These are phyloP conservation scores for Ganoderma resinaceum DNA, from an alignment of 1,284 basidiomycete genomes.

Conservation along the genomic window DNA sequence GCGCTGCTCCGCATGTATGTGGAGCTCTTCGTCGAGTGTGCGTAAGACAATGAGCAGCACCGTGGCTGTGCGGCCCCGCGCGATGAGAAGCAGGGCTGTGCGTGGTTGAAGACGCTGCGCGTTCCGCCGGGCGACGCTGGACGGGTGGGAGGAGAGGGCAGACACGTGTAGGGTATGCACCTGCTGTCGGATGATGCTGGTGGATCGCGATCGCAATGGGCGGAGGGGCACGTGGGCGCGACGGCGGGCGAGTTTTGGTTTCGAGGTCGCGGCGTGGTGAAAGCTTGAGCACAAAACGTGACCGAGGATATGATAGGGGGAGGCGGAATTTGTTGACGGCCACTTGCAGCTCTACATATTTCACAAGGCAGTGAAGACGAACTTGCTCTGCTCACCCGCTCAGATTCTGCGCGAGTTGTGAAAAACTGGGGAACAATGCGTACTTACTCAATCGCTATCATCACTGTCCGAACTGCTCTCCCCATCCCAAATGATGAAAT, in stretches of 20 bases:
- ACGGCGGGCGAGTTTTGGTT: background rate
- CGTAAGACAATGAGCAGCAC: background rate
- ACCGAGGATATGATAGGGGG: too few relatives aligned
- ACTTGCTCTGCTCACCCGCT: too few relatives aligned
- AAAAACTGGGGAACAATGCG: too few relatives aligned
- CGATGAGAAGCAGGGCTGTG: background rate
- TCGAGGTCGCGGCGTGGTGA: background rate
- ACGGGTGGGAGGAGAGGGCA: background rate
- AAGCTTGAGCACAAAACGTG: background rate
- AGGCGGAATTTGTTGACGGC: too few relatives aligned
- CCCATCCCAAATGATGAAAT: too few relatives aligned
- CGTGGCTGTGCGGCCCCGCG: background rate
- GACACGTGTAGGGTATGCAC: background rate
- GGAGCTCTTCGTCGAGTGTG: background rate
- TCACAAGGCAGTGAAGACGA: too few relatives aligned
- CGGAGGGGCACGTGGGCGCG: background rate
- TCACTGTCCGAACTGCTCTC: too few relatives aligned
- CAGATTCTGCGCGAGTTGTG: too few relatives aligned
- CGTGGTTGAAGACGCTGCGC: background rate
- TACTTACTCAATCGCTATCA: too few relatives aligned
- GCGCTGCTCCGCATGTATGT: background rate
- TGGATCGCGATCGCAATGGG: background rate
- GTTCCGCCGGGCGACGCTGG: background rate
- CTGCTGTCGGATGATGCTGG: background rate
- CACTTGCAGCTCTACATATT: too few relatives aligned